These are phyloP conservation scores for Phytopythium aichiense DNA, from an alignment of 352 stramenopile genomes.

Conservation along the genomic window DNA sequence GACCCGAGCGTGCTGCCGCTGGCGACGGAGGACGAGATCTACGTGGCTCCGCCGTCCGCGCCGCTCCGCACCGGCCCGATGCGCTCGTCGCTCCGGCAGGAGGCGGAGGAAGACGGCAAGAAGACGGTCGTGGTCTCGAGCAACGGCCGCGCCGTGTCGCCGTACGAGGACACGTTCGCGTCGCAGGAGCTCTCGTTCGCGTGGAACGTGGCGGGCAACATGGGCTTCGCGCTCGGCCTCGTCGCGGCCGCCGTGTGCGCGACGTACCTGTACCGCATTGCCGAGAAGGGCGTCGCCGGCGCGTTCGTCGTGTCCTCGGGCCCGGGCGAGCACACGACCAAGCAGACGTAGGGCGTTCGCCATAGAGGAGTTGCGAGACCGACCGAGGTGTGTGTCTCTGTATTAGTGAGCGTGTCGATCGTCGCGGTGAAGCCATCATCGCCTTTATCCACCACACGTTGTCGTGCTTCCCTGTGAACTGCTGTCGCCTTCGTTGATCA, in stretches of 20 bases:
- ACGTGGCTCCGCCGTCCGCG: constrained; percentile 2
- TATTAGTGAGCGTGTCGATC: background rate
- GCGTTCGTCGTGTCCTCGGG: background rate
- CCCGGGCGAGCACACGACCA: constrained; percentile 15
- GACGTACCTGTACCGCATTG: constrained; percentile 59
- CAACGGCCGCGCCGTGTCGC: constrained; percentile 10
- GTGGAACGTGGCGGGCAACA: constrained; percentile 28
- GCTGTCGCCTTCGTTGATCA: background rate
- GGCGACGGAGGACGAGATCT: constrained; percentile 9
- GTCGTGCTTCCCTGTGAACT: background rate
- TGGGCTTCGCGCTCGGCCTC: constrained; percentile 53
- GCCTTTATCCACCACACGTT: too few species aligned
- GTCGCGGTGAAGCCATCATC: background rate
- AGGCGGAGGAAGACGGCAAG: background rate
- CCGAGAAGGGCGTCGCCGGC: constrained; percentile 25
- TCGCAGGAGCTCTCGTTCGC: constrained; percentile 56
- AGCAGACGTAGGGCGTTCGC: constrained; percentile 18
- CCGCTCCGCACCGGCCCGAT: background rate
- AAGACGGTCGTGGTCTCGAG: constrained; percentile 8
- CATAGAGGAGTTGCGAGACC: background rate
- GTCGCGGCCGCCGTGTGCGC: constrained; percentile 39
- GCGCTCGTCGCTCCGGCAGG: constrained; percentile 1
- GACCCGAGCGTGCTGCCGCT: constrained; percentile 45
- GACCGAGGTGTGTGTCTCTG: background rate
- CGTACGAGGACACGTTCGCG: constrained; percentile 35